A percentile compares a stretch with the other conserved stretches of the same genome.
These are phyloP conservation scores for Tetrahymena thermophila DNA, from an alignment of 73 alveolate species.

Conservation along the genomic window DNA sequence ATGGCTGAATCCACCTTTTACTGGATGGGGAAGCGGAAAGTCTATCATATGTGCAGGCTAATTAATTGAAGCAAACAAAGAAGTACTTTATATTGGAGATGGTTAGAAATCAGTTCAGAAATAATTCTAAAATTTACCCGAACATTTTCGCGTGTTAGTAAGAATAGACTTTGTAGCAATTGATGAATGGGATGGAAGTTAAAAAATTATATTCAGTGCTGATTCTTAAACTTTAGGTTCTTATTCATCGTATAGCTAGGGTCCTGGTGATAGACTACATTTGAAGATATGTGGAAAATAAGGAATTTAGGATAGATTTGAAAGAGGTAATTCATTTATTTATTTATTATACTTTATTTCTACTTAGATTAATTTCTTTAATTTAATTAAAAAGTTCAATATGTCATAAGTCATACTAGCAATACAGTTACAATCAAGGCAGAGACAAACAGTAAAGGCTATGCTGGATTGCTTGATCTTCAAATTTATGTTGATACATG, in stretches of 20 bases:
- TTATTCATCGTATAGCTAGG: not conserved
- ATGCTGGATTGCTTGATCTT: not conserved
- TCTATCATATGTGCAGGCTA: not conserved
- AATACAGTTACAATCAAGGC: not conserved
- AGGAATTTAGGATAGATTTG: not conserved
- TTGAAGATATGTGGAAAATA: not conserved
- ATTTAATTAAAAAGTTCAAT: not conserved
- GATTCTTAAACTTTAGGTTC: not conserved
- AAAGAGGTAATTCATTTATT: not conserved
- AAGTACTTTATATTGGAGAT: not conserved
- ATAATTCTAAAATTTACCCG: not conserved
- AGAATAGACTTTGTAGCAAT: not conserved
- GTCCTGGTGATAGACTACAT: not conserved
- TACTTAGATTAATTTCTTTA: no score
- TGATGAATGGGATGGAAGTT: not conserved
- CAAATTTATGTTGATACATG: not conserved
- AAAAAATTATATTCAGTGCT: not conserved
- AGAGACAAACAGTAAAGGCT: not conserved
- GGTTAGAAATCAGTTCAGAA: not conserved
- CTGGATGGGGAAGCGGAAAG: not conserved
- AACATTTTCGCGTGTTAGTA: not conserved
- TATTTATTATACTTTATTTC: no score
- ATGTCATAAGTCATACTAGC: not conserved
- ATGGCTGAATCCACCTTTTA: not conserved
- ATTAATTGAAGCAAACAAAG: not conserved